phyloP scores from a whole-genome alignment of 495 filamentous ascomycete genomes.

The Daldinia bambusicola region DNA sequence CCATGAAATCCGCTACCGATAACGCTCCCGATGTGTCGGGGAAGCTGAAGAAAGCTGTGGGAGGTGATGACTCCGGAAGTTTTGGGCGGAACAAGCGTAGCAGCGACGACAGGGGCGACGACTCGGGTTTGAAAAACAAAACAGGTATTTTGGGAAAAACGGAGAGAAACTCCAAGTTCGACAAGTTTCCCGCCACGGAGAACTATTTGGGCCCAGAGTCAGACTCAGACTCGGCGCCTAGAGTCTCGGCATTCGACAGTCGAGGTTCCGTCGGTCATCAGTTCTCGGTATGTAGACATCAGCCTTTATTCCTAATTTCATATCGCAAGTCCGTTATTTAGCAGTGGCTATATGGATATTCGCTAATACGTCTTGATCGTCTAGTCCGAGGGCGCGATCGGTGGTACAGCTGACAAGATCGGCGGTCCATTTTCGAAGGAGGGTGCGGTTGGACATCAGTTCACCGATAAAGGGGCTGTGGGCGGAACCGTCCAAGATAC shows the following conservation, averaged over 20 bases:
- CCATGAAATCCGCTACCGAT: slow-evolving; percentile 19
- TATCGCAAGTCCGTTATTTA: background rate
- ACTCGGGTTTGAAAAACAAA: slow-evolving; percentile 13
- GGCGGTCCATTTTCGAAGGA: slow-evolving; percentile 65
- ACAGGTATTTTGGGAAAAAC: slow-evolving; percentile 11
- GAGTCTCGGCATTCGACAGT: slow-evolving; percentile 50
- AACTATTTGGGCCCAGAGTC: slow-evolving; percentile 12
- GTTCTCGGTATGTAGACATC: slow-evolving; percentile 42
- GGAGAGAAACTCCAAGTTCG: slow-evolving; percentile 20
- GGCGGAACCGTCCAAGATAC: slow-evolving; percentile 57
- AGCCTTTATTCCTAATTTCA: background rate
- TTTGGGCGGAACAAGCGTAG: slow-evolving; percentile 4
- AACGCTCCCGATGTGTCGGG: slow-evolving; percentile 15
- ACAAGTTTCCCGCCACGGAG: slow-evolving; percentile 26
- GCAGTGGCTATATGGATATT: background rate
- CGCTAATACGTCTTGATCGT: background rate
- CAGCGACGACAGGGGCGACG: background rate
- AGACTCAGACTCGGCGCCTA: slow-evolving; percentile 8
- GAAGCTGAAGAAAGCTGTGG: slow-evolving; percentile 13
- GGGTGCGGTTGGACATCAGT: slow-evolving; percentile 61
- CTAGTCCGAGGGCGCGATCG: slow-evolving; percentile 61
- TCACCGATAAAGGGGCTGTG: slow-evolving; percentile 58
- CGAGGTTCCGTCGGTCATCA: slow-evolving; percentile 53
- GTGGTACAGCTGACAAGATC: slow-evolving; percentile 61
- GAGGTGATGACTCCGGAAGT: slow-evolving; percentile 11